Evolutionary conservation across 2,329 filamentous ascomycete species (phyloP).

Genomic region (Mycosphaerella arachidis): DNA sequence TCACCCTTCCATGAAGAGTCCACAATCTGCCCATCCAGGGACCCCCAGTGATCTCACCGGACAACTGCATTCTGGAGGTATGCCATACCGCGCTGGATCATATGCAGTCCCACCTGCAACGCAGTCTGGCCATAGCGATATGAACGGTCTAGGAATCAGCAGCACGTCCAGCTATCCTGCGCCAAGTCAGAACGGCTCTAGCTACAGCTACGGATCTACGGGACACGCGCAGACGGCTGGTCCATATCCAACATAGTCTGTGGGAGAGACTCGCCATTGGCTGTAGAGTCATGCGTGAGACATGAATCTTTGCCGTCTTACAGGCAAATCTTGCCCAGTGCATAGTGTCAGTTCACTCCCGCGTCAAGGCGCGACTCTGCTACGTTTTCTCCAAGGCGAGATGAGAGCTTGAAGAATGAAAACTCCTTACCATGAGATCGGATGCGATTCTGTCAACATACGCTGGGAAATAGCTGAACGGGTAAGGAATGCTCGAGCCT

Average conservation of each 20-base stretch:
- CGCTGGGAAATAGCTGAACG: background rate
- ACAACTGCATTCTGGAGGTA: conserved; percentile 19
- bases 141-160: conserved; percentile 31
- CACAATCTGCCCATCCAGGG: conserved; percentile 19
- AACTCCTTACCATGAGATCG: too few relatives aligned
- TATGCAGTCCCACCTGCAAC: conserved; percentile 21
- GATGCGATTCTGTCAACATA: too few relatives aligned
- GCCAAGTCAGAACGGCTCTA: conserved; percentile 21
- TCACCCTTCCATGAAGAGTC: conserved; percentile 27
- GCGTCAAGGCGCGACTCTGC: background rate
- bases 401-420: background rate
- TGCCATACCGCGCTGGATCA: conserved; percentile 21
- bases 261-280: background rate
- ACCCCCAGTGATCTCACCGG: conserved; percentile 16
- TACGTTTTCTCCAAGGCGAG: background rate
- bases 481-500: background rate
- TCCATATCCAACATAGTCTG: conserved; percentile 16
- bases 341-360: background rate
- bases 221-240: conserved; percentile 15
- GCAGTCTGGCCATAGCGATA: conserved; percentile 26
- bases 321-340: background rate
- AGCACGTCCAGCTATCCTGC: conserved; percentile 24
- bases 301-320: background rate
- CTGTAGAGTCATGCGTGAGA: background rate
- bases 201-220: conserved; percentile 21